Conservation (phyloP, 306 rosid species). For the Trifolium repens region DNA sequence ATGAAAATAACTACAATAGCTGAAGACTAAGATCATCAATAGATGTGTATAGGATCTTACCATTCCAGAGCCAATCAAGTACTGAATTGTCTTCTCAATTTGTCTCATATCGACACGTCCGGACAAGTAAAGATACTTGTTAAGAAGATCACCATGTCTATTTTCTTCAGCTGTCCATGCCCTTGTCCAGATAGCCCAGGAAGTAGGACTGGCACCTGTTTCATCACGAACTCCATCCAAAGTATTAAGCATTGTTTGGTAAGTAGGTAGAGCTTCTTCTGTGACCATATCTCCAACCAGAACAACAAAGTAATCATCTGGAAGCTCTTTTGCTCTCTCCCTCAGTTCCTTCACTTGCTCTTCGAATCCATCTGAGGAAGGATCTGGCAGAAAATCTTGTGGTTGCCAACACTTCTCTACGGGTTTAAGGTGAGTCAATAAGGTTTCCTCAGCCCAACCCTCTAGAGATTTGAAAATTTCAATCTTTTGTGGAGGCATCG, state of each 20-base stretch:
- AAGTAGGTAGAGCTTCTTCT: constrained; percentile 93
- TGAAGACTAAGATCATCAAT: constrained; percentile 6
- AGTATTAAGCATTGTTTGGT: constrained; percentile 92
- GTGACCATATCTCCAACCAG: constrained; percentile 95
- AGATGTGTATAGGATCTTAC: constrained; percentile 48
- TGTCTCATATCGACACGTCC: constrained; percentile 95
- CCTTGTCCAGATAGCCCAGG: constrained; percentile 97
- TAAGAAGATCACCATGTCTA: constrained; percentile 92
- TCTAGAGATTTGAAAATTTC: constrained; percentile 86
- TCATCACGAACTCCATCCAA: constrained; percentile 91
- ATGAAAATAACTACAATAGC: constrained; percentile 24
- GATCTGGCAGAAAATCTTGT: constrained; percentile 85
- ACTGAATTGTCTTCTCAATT: constrained; percentile 91
- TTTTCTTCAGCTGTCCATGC: constrained; percentile 99
- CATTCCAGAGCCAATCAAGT: constrained; percentile 92
- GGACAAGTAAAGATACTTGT: constrained; percentile 83
- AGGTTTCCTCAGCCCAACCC: constrained; percentile 82
- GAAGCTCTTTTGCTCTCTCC: constrained; percentile 79
- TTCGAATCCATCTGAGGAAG: constrained; percentile 75
- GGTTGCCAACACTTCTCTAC: constrained; percentile 97
- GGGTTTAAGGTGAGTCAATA: constrained; percentile 76
- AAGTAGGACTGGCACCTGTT: constrained; percentile 86
- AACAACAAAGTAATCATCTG: constrained; percentile 88
- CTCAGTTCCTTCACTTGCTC: constrained; percentile 83
- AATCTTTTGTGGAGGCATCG: constrained; percentile 89